Conservation (phyloP, 1,284 basidiomycete genomes). For the Kwoniella shivajii region DNA sequence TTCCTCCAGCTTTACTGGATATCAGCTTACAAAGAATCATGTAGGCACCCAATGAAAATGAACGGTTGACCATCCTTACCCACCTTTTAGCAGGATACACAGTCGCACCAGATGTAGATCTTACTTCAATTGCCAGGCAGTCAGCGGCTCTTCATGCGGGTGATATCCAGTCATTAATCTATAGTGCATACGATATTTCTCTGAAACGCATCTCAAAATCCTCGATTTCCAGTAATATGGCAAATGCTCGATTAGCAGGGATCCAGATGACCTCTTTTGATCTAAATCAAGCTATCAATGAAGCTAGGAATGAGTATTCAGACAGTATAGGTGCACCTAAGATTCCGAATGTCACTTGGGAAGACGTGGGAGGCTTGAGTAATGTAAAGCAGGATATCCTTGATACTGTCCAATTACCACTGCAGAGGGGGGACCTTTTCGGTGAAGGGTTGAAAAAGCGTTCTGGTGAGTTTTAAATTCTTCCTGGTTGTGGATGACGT, state of each 20-base stretch:
- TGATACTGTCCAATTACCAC: slow-evolving; percentile 93
- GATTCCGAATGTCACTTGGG: slow-evolving; percentile 96
- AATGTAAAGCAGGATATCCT: slow-evolving; percentile 90
- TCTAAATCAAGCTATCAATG: slow-evolving; percentile 72
- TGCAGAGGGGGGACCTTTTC: slow-evolving; percentile 94
- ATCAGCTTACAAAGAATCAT: slow-evolving; percentile 4
- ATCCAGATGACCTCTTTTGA: slow-evolving; percentile 68
- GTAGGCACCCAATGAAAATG: slow-evolving; percentile 77
- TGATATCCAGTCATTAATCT: slow-evolving; percentile 75
- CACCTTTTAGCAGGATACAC: slow-evolving; percentile 57
- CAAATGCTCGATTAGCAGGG: slow-evolving; percentile 56
- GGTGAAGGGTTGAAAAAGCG: slow-evolving; percentile 91
- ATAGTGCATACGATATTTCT: slow-evolving; percentile 65
- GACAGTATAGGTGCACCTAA: slow-evolving; percentile 95
- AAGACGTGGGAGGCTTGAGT: slow-evolving; percentile 92
- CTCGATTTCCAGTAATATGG: neutral
- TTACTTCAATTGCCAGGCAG: slow-evolving; percentile 74
- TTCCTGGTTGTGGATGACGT: neutral
- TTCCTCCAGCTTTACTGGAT: neutral
- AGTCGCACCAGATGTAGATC: slow-evolving; percentile 76
- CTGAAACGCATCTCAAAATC: slow-evolving; percentile 56
- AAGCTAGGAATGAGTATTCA: slow-evolving; percentile 77
- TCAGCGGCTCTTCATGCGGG: slow-evolving; percentile 88
- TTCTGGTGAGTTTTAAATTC: slow-evolving; percentile 65
- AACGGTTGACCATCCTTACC: slow-evolving; percentile 68